A percentile compares a stretch with the other conserved stretches of the same genome.
Evolutionary conservation across 176 grass and related monocot genomes (phyloP).

Genomic region (Bothriochloa decipiens): DNA sequence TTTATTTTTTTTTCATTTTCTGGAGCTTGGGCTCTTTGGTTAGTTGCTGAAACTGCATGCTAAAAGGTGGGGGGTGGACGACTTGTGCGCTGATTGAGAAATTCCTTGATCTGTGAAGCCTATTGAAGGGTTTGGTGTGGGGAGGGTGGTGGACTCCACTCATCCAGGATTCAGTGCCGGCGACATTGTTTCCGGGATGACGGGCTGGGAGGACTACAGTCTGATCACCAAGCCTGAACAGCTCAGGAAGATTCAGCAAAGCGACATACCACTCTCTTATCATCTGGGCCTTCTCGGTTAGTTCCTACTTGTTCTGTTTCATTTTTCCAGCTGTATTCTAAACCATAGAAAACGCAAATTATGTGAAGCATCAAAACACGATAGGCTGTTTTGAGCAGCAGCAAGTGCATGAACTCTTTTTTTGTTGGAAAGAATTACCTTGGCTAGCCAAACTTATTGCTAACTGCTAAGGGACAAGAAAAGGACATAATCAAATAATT

Average conservation of each 20-base stretch:
- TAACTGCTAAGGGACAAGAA: no score
- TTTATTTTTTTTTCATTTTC: no score
- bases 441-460: not conserved
- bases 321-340: not conserved
- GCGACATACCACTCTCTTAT: constrained; percentile 68
- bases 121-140: constrained; percentile 72
- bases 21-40: no score
- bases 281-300: constrained; percentile 74
- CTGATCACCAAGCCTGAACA: constrained; percentile 58
- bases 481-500: not conserved
- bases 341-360: not conserved
- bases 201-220: constrained; percentile 91
- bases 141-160: constrained; percentile 69
- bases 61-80: not conserved
- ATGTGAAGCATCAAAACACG: not conserved
- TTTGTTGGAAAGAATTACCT: not conserved
- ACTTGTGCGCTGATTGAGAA: not conserved
- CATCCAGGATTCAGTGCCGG: constrained; percentile 60
- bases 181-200: constrained; percentile 70
- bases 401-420: not conserved
- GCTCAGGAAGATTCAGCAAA: constrained; percentile 60
- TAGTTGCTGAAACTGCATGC: no score
- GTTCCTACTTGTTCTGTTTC: constrained; percentile 20
- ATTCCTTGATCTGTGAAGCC: constrained; percentile 35
- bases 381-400: not conserved